A percentile compares a stretch with the other conserved stretches of the same genome.
These are phyloP conservation scores for Laguncularia racemosa DNA, from an alignment of 345 rosid species.

Conservation along the genomic window DNA sequence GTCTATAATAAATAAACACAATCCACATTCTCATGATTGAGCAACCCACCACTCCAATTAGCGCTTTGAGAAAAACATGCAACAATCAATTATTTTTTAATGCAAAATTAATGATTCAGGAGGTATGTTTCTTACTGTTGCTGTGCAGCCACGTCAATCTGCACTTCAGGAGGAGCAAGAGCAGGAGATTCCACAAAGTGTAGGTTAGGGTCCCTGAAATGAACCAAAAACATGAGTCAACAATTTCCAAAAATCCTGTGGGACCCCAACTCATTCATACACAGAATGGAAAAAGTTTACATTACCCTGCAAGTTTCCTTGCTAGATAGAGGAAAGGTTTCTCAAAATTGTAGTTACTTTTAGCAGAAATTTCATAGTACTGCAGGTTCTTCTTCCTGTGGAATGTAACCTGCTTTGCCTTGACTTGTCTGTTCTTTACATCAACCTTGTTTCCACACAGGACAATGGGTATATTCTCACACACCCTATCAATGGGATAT, in stretches of 20 bases:
- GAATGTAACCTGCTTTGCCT: conserved; percentile 87
- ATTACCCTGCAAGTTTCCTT: conserved; percentile 81
- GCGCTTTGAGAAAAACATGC: too few species aligned
- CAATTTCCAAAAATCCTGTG: neutral
- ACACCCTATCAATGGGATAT: conserved; percentile 39
- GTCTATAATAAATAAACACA: too few species aligned
- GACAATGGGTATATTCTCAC: conserved; percentile 88
- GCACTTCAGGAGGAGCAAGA: conserved; percentile 90
- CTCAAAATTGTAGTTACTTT: conserved; percentile 92
- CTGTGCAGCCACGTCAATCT: conserved; percentile 72
- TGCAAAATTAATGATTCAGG: too few species aligned
- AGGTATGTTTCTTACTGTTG: conserved; percentile 53
- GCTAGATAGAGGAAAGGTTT: conserved; percentile 91
- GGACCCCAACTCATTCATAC: neutral
- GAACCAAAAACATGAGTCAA: conserved; percentile 2
- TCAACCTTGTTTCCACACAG: conserved; percentile 92
- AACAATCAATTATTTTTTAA: too few species aligned
- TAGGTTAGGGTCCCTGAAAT: conserved; percentile 58
- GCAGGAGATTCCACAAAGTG: conserved; percentile 97
- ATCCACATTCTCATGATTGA: too few species aligned
- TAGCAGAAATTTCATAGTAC: conserved; percentile 90
- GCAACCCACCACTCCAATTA: too few species aligned
- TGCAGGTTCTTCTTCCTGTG: conserved; percentile 93
- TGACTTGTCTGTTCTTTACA: conserved; percentile 93
- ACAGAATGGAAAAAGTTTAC: neutral